phyloP scores from a whole-genome alignment of 768 basidiomycete genomes.

The Hygrophoropsis aurantiaca region DNA sequence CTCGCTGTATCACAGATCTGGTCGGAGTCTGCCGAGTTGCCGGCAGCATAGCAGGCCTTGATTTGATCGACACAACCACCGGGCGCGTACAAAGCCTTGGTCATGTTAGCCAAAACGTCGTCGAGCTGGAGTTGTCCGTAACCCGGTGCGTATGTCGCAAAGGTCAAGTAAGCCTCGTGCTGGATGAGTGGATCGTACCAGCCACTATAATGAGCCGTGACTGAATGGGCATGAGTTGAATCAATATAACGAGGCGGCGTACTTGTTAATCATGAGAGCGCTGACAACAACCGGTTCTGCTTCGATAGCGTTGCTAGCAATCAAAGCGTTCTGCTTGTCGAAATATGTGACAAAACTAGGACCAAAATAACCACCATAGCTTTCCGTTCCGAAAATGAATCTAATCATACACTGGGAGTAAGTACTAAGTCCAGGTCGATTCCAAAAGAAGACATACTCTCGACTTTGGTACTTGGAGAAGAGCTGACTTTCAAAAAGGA shows the following conservation, averaged over 20 bases:
- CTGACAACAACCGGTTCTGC: constrained; percentile 55
- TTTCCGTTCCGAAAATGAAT: constrained; percentile 65
- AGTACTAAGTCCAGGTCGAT: background rate
- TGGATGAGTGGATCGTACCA: constrained; percentile 69
- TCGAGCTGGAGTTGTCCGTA: constrained; percentile 62
- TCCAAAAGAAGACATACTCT: constrained; percentile 47
- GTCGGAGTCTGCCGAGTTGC: constrained; percentile 43
- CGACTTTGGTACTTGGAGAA: constrained; percentile 53
- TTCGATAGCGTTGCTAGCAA: constrained; percentile 40
- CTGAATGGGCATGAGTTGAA: no score
- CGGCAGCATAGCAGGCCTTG: constrained; percentile 56
- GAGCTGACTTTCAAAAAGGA: constrained; percentile 55
- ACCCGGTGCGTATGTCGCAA: constrained; percentile 61
- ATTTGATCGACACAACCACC: constrained; percentile 58
- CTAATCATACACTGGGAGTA: constrained; percentile 28
- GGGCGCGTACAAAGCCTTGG: constrained; percentile 43
- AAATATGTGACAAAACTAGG: constrained; percentile 66
- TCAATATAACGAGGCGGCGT: constrained; percentile 7
- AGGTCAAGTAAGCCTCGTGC: constrained; percentile 58
- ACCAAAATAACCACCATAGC: constrained; percentile 69
- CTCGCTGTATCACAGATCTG: constrained; percentile 50
- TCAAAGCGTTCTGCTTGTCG: constrained; percentile 57
- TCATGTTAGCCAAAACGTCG: constrained; percentile 44
- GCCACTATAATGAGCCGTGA: no score
- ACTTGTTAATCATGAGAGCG: constrained; percentile 69